phyloP scores from a whole-genome alignment of 164 flowering plant species.

The Euptelea pleiosperma region DNA sequence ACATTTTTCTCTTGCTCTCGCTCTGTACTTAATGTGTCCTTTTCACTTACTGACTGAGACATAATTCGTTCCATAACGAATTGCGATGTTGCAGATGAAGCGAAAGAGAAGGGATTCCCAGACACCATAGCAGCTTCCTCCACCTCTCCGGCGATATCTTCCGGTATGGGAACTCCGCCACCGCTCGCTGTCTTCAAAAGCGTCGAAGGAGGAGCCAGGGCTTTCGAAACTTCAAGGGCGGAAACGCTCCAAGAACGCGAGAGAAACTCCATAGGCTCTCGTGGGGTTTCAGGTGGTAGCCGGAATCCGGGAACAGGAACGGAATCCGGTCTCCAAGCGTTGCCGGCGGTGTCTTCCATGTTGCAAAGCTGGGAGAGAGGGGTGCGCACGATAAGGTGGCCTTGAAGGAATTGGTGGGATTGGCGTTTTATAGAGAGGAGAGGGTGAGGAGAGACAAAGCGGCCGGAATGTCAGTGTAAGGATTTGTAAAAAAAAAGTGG shows the following conservation, averaged over 20 bases:
- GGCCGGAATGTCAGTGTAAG: conserved; percentile 26
- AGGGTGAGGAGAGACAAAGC: conserved; percentile 19
- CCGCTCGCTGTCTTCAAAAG: conserved; percentile 18
- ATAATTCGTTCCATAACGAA: conserved; percentile 79
- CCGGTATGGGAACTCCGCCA: conserved; percentile 32
- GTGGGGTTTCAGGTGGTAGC: conserved; percentile 85
- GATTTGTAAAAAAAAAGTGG: not conserved
- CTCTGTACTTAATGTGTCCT: too few relatives aligned
- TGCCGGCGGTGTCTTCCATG: conserved; percentile 17
- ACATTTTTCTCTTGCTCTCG: too few relatives aligned
- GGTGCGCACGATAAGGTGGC: conserved; percentile 4
- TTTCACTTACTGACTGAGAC: conserved; percentile 65
- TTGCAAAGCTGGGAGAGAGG: not conserved
- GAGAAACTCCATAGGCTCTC: conserved; percentile 94
- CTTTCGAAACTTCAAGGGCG: conserved; percentile 76
- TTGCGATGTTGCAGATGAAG: conserved; percentile 74
- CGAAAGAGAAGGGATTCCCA: conserved; percentile 76
- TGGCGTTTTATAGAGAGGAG: not conserved
- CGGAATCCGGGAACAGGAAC: conserved; percentile 29
- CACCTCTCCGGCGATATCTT: conserved; percentile 47
- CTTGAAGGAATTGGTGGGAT: too few relatives aligned
- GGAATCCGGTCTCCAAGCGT: conserved; percentile 20
- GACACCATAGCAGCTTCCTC: conserved; percentile 44
- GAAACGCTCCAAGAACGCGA: conserved; percentile 96
- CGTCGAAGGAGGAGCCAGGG: conserved; percentile 38